These are phyloP conservation scores for Gossypium aridum DNA, from an alignment of 441 rosid genomes.

Conservation along the genomic window DNA sequence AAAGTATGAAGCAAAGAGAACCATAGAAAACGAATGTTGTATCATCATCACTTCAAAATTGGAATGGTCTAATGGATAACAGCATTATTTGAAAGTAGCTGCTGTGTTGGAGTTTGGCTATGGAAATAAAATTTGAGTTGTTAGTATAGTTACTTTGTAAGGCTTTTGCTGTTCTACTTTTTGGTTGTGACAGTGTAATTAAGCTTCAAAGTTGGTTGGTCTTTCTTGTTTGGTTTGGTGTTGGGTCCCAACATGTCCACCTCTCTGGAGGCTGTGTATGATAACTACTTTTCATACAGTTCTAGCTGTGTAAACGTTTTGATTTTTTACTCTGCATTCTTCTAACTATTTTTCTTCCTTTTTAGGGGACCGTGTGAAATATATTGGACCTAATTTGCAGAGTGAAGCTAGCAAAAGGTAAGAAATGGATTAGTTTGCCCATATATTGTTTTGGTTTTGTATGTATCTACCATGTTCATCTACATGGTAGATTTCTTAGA, in stretches of 20 bases:
- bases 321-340: constrained; percentile 8
- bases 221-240: not conserved
- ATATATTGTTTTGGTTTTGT: not conserved
- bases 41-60: not conserved
- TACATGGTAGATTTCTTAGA: not conserved
- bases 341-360: constrained; percentile 2
- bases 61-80: not conserved
- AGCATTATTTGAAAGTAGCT: not conserved
- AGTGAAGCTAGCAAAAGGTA: constrained; percentile 65
- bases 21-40: not conserved
- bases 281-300: not conserved
- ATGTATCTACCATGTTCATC: not conserved
- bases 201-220: not conserved
- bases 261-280: not conserved
- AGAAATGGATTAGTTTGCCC: constrained; percentile 1
- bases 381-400: constrained; percentile 52
- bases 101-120: not conserved
- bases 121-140: not conserved
- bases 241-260: not conserved
- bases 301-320: not conserved
- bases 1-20: not conserved
- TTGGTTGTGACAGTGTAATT: not conserved
- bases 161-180: not conserved
- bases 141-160: not conserved
- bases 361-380: constrained; percentile 88